Evolutionary conservation across 2,329 filamentous ascomycete genomes (phyloP).

Genomic region (Balansia obtecta): DNA sequence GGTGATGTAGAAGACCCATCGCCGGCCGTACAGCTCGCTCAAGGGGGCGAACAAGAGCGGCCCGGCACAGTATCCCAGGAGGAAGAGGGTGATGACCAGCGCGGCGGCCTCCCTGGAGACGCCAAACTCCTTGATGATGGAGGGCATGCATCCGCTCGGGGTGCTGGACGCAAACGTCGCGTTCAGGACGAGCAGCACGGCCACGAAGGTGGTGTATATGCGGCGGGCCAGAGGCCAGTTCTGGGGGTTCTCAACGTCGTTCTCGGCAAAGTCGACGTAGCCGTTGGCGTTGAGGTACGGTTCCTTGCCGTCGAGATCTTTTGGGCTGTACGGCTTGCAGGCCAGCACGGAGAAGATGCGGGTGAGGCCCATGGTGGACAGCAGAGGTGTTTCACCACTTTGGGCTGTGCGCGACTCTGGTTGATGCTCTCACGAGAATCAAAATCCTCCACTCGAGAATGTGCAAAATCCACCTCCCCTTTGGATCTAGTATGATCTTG

Average conservation of each 20-base stretch:
- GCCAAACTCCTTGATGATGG: constrained; percentile 22
- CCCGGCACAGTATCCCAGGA: constrained; percentile 44
- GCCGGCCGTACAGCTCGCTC: constrained; percentile 43
- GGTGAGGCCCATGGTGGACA: constrained; percentile 2
- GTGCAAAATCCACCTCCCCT: too few relatives aligned
- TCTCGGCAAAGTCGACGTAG: constrained; percentile 35
- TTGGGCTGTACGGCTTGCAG: constrained; percentile 38
- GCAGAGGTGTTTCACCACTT: background rate
- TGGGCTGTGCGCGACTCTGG: too few relatives aligned
- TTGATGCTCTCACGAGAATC: too few relatives aligned
- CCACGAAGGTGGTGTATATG: constrained; percentile 26
- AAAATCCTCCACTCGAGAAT: too few relatives aligned
- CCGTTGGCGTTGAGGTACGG: constrained; percentile 36
- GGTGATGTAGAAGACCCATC: constrained; percentile 38
- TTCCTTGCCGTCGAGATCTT: constrained; percentile 13
- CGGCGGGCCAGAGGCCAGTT: constrained; percentile 32
- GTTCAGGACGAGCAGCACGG: constrained; percentile 38
- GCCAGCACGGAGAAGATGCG: constrained; percentile 36
- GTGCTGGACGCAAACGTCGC: constrained; percentile 36
- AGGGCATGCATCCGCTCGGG: constrained; percentile 21
- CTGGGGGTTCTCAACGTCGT: constrained; percentile 37
- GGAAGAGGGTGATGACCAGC: constrained; percentile 40
- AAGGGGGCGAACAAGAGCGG: constrained; percentile 46
- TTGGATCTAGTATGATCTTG: too few relatives aligned
- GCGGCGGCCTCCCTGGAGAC: constrained; percentile 34